Percentiles rank a stretch among this genome's conserved stretches.
phyloP scores from a whole-genome alignment of 2,329 filamentous ascomycete species.

The Sporothrix dimorphospora region DNA sequence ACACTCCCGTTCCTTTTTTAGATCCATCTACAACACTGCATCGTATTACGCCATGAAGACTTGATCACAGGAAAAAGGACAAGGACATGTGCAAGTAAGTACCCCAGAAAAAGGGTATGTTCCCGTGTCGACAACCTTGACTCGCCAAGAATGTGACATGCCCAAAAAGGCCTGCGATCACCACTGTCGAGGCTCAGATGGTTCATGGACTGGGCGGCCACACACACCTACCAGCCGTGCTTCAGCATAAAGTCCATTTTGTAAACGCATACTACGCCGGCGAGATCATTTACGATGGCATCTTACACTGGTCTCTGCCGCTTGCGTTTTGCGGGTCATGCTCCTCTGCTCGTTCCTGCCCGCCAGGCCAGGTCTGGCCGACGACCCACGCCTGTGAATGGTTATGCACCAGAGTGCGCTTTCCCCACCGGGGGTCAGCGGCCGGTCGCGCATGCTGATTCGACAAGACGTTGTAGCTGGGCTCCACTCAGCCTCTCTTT shows the following conservation, averaged over 20 bases:
- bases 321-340: not conserved
- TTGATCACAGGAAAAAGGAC: not conserved
- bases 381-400: not conserved
- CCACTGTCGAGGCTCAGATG: not conserved
- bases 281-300: not conserved
- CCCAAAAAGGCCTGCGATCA: not conserved
- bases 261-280: not conserved
- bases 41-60: slow-evolving; percentile 4
- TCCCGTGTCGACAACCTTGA: not conserved
- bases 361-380: not conserved
- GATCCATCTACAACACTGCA: not conserved
- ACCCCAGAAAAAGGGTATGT: not conserved
- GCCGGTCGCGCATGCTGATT: slow-evolving; percentile 9
- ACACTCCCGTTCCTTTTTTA: not conserved
- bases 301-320: not conserved
- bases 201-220: not conserved
- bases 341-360: not conserved
- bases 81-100: not conserved
- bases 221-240: not conserved
- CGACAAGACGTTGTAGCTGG: not conserved
- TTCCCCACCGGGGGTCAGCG: slow-evolving; percentile 16
- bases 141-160: slow-evolving; percentile 3
- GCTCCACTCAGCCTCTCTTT: slow-evolving; percentile 13
- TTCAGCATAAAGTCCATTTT: not conserved
- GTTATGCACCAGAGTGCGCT: slow-evolving; percentile 10